These are phyloP conservation scores for Mimosa bimucronata DNA, from an alignment of 306 rosid genomes.

Conservation along the genomic window DNA sequence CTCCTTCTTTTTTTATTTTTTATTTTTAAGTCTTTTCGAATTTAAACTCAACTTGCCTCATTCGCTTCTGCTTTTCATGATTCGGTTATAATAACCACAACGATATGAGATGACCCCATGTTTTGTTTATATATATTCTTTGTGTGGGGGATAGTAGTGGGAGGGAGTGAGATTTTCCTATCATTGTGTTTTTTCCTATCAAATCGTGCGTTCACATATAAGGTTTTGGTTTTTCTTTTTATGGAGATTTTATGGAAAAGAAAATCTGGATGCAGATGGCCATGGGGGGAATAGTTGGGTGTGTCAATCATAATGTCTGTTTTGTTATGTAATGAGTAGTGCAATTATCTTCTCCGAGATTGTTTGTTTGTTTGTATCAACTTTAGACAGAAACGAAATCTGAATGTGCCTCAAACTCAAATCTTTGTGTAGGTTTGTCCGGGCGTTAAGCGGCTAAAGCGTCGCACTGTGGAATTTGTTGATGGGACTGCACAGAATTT, in stretches of 20 bases:
- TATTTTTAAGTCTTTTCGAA: neutral
- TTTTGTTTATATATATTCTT: neutral
- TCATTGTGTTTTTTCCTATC: constrained; percentile 37
- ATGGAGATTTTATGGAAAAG: neutral
- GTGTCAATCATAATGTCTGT: constrained; percentile 18
- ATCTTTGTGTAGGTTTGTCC: constrained; percentile 67
- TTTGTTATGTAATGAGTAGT: constrained; percentile 9
- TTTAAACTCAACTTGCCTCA: constrained; percentile 3
- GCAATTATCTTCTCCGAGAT: constrained; percentile 27
- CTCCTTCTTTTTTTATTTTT: neutral
- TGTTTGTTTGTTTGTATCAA: constrained; percentile 29
- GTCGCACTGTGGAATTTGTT: constrained; percentile 66
- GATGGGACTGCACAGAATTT: constrained; percentile 70
- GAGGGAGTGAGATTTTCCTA: constrained; percentile 32
- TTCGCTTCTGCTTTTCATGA: constrained; percentile 38
- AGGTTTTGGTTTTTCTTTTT: constrained; percentile 1
- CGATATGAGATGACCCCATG: constrained; percentile 17
- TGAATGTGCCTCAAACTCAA: constrained; percentile 40
- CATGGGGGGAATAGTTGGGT: neutral
- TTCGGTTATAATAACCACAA: constrained; percentile 24
- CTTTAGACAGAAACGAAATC: constrained; percentile 37
- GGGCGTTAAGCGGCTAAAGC: constrained; percentile 75
- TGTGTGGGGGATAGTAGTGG: neutral
- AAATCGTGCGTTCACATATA: constrained; percentile 35
- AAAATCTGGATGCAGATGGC: constrained; percentile 30